Base-by-base conservation (phyloP, 257 asterid genomes). In the Salvia splendens region DNA sequence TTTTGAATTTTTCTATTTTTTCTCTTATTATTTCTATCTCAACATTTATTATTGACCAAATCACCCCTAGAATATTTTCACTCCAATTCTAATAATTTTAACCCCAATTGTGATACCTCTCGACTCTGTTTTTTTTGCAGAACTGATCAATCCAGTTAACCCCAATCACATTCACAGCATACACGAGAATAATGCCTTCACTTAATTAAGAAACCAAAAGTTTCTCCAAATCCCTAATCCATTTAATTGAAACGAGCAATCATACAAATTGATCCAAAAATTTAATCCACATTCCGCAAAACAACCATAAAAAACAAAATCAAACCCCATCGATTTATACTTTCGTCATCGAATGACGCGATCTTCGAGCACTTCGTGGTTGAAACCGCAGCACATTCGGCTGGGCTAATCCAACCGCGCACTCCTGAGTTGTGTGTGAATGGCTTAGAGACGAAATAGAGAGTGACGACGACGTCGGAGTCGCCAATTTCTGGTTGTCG, bases 391-490 rank as follows among this genome's bases (percentile, higher is more conserved):
- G 81, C 40, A 32, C 63, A 59, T 12, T 76, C 79, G 40, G 70
- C 30, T 40, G 67, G 36, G 78, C 58, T 64, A 64, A 73, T 77
- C 57, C 80, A 67, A 51, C 61, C 65, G 24, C 68, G 57, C 61
- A 8, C 61, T 6, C 71, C 52, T 12, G 64, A 28, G 83, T 69
- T 77, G 77, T 75, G 65, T 17, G 81, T 30, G 57, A 81, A 62
- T 73, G 82, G 59, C 8, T 68, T 74, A 28, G 87, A 79, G 63
- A 78, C 45, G 62, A 81, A 74, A 76, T 52, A 17, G 94, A 82
- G 72, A 84, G 72, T 17, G 87, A 84, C 62, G 92, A 75, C n/a
- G n/a, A n/a, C n/a, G n/a, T n/a, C n/a, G n/a, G n/a, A n/a, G n/a
- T n/a, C n/a, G n/a, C n/a, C n/a, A n/a, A n/a, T n/a, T n/a, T n/a